Evolutionary conservation across 176 grass and related monocot species (phyloP).

Genomic region (Paspalum notatum): DNA sequence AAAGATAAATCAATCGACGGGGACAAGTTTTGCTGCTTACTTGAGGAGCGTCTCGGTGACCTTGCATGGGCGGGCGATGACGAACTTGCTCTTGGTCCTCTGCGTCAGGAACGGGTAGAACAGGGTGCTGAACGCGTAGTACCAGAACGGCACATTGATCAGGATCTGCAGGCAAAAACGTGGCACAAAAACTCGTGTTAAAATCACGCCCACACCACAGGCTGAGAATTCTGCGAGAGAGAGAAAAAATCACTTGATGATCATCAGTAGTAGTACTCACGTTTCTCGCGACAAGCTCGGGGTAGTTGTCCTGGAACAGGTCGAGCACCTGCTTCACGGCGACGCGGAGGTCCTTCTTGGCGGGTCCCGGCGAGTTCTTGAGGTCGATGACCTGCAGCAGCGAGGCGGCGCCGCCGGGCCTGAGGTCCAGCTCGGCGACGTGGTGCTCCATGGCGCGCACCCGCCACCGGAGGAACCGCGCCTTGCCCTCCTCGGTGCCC

Average conservation of each 20-base stretch:
- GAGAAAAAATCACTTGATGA: not conserved
- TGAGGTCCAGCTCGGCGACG: constrained; percentile 71
- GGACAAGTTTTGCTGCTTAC: constrained; percentile 41
- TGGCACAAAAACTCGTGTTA: too few species aligned
- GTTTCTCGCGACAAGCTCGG: constrained; percentile 90
- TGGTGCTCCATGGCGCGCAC: constrained; percentile 85
- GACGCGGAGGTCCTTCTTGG: constrained; percentile 80
- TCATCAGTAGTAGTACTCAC: constrained; percentile 45
- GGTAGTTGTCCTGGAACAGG: constrained; percentile 96
- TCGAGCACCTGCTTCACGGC: constrained; percentile 83
- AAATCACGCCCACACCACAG: not conserved
- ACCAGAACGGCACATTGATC: constrained; percentile 98
- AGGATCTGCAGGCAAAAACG: constrained; percentile 62
- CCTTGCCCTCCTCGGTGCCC: constrained; percentile 72
- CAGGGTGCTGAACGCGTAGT: constrained; percentile 84
- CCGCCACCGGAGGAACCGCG: constrained; percentile 75
- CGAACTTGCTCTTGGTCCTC: constrained; percentile 96
- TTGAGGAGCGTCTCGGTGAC: constrained; percentile 91
- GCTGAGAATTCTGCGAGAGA: not conserved
- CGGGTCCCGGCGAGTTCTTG: constrained; percentile 66
- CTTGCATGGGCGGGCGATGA: constrained; percentile 73
- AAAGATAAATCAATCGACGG: not conserved
- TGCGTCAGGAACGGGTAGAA: constrained; percentile 93
- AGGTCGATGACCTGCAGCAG: constrained; percentile 86
- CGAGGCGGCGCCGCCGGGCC: constrained; percentile 66